These are phyloP conservation scores for Waltergamsia citrina DNA, from an alignment of 2,329 filamentous ascomycete species.

Conservation along the genomic window DNA sequence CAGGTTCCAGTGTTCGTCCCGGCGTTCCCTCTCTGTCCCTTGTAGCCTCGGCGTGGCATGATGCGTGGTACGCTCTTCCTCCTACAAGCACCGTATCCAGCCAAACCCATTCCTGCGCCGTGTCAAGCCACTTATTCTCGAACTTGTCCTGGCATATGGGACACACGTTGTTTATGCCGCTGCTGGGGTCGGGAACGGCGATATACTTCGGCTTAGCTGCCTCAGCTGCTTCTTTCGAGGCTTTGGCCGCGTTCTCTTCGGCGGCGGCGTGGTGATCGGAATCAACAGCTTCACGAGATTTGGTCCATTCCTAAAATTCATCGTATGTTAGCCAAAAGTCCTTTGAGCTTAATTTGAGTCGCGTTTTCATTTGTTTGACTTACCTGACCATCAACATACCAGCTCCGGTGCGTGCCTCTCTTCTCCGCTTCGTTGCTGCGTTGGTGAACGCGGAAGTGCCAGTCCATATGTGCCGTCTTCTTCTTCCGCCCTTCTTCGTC, in stretches of 20 bases:
- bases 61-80: slow-evolving; percentile 77
- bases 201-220: slow-evolving; percentile 59
- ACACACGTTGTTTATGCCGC: slow-evolving; percentile 67
- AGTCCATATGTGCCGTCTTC: slow-evolving; percentile 91
- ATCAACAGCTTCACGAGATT: slow-evolving; percentile 71
- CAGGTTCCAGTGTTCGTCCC: slow-evolving; percentile 48
- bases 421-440: slow-evolving; percentile 80
- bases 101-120: slow-evolving; percentile 95
- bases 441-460: slow-evolving; percentile 93
- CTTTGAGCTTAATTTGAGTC: too few relatives aligned
- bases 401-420: slow-evolving; percentile 81
- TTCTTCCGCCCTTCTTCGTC: slow-evolving; percentile 71
- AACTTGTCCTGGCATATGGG: slow-evolving; percentile 96
- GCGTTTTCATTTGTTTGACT: slow-evolving; percentile 18
- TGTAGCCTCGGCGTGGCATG: slow-evolving; percentile 75
- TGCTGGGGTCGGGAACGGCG: slow-evolving; percentile 70
- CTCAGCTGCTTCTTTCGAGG: slow-evolving; percentile 27
- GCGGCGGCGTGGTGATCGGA: slow-evolving; percentile 33
- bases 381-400: slow-evolving; percentile 86
- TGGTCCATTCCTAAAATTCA: slow-evolving; percentile 81
- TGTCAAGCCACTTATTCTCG: slow-evolving; percentile 83
- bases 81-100: slow-evolving; percentile 76
- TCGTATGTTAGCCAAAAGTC: too few relatives aligned
- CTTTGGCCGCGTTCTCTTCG: slow-evolving; percentile 20
- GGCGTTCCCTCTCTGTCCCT: slow-evolving; percentile 46